Conservation (phyloP, 2,329 filamentous ascomycete species). For the Dactylellina cionopaga region DNA sequence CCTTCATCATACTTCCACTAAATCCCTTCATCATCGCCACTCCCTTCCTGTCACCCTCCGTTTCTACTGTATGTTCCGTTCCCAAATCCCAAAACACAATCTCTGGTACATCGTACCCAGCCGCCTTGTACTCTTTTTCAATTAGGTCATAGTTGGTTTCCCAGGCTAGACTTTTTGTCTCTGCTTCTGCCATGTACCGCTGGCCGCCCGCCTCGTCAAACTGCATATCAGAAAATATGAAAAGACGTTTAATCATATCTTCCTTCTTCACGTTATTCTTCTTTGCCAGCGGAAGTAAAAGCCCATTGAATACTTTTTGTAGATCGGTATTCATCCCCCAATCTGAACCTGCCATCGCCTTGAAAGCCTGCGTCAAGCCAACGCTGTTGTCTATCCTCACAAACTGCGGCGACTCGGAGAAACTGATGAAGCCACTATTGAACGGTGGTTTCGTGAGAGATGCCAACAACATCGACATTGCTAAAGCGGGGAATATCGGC, state of each 20-base stretch:
- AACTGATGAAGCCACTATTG: conserved; percentile 68
- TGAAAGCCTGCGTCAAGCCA: conserved; percentile 63
- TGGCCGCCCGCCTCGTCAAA: conserved; percentile 63
- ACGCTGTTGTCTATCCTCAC: conserved; percentile 61
- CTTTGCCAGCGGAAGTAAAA: conserved; percentile 68
- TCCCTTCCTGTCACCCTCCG: conserved; percentile 68
- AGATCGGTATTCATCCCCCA: conserved; percentile 67
- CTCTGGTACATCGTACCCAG: conserved; percentile 69
- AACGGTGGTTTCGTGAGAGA: conserved; percentile 68
- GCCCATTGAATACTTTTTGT: conserved; percentile 66
- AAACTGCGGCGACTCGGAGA: conserved; percentile 63
- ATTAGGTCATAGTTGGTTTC: conserved; percentile 66
- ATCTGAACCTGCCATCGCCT: conserved; percentile 55
- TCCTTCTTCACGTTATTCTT: conserved; percentile 65
- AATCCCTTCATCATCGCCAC: conserved; percentile 70
- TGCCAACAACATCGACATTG: conserved; percentile 68
- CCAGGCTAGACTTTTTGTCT: conserved; percentile 59
- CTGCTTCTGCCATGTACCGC: neutral
- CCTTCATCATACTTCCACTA: conserved; percentile 58
- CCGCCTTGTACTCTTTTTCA: conserved; percentile 62
- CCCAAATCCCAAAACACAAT: conserved; percentile 72
- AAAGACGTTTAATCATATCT: conserved; percentile 71
- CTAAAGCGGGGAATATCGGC: conserved; percentile 68
- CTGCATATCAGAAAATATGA: conserved; percentile 72
- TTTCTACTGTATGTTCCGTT: conserved; percentile 63